A percentile compares a stretch with the other conserved stretches of the same genome.
Evolutionary conservation across 257 asterid species (phyloP).

Genomic region (Scutellaria barbata): DNA sequence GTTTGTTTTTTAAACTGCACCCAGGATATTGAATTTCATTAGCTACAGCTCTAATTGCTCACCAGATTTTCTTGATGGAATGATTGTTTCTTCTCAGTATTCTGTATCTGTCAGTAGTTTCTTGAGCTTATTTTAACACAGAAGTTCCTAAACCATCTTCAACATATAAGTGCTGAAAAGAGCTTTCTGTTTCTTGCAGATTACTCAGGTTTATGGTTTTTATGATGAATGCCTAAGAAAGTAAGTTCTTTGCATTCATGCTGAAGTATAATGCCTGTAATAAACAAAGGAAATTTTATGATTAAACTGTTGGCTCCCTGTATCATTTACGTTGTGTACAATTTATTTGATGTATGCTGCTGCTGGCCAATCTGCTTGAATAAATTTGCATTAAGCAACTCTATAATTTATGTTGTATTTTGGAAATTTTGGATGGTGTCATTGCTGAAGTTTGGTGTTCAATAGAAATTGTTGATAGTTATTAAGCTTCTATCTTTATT

Average conservation of each 20-base stretch:
- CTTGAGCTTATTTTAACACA: constrained; percentile 16
- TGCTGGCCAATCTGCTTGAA: neutral
- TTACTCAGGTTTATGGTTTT: constrained; percentile 52
- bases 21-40: constrained; percentile 26
- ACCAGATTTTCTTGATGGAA: constrained; percentile 19
- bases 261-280: constrained; percentile 4
- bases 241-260: constrained; percentile 34
- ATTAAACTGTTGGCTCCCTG: neutral
- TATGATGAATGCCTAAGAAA: constrained; percentile 51
- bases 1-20: neutral
- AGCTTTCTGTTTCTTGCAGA: constrained; percentile 36
- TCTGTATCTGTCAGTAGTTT: constrained; percentile 22
- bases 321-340: neutral
- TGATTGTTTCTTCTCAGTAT: constrained; percentile 16
- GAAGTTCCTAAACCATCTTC: neutral
- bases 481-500: neutral
- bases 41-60: constrained; percentile 27
- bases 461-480: neutral
- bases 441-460: neutral
- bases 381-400: neutral
- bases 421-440: neutral
- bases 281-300: neutral
- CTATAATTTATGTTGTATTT: neutral
- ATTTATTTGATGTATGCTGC: neutral
- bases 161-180: constrained; percentile 18